These are phyloP conservation scores for Astrothelium subdiscretum DNA, from an alignment of 495 filamentous ascomycete genomes.

Conservation along the genomic window DNA sequence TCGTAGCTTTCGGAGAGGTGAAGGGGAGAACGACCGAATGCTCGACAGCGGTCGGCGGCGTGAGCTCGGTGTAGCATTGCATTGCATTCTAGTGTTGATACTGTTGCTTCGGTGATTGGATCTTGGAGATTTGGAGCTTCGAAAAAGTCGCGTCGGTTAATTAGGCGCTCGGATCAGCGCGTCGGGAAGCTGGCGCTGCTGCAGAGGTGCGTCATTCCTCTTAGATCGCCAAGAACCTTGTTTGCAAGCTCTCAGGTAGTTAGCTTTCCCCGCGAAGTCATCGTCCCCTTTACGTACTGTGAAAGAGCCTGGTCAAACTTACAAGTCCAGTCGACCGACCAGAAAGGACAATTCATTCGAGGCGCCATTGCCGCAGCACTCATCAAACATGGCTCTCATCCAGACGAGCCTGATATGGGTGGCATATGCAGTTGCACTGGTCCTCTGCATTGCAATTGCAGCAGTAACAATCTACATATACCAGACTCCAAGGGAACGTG, in stretches of 20 bases:
- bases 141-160: neutral
- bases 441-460: constrained; percentile 55
- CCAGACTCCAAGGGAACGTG: constrained; percentile 78
- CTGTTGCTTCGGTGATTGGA: neutral
- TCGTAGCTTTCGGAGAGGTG: constrained; percentile 58
- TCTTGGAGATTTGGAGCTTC: neutral
- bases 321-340: too few relatives aligned
- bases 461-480: constrained; percentile 76
- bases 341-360: neutral
- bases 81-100: constrained; percentile 25
- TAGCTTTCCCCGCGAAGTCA: neutral
- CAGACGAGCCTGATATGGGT: constrained; percentile 84
- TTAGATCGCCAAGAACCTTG: neutral
- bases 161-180: too few relatives aligned
- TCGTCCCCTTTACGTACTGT: neutral
- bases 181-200: neutral
- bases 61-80: constrained; percentile 84
- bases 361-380: neutral
- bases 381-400: constrained; percentile 41
- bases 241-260: neutral
- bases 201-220: neutral
- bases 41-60: constrained; percentile 84
- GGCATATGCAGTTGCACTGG: constrained; percentile 72
- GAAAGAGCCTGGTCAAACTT: too few relatives aligned
- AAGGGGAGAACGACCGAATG: constrained; percentile 76